phyloP scores from a whole-genome alignment of 768 basidiomycete genomes.

The Mycena chlorophos region DNA sequence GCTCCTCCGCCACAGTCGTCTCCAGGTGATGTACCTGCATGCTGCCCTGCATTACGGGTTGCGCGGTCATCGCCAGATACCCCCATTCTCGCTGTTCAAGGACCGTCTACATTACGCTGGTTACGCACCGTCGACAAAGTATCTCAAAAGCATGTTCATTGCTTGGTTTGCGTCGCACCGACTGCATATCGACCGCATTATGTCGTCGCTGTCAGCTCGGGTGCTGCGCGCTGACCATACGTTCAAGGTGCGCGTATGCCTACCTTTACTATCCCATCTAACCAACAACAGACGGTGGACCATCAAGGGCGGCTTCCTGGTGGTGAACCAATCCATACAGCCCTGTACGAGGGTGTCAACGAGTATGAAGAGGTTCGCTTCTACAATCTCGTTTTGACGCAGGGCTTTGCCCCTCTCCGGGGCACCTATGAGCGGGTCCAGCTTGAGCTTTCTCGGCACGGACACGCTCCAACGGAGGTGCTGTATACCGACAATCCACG shows the following conservation, averaged over 20 bases:
- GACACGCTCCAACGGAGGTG: constrained; percentile 9
- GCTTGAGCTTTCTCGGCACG: constrained; percentile 8
- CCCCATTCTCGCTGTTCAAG: constrained; percentile 14
- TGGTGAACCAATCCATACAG: constrained; percentile 16
- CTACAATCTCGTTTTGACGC: constrained; percentile 13
- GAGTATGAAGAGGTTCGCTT: constrained; percentile 16
- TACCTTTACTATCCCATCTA: not conserved
- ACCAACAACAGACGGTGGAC: constrained; percentile 10
- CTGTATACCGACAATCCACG: constrained; percentile 21
- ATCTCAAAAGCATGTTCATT: constrained; percentile 17
- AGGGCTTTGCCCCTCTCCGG: constrained; percentile 11
- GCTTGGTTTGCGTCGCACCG: constrained; percentile 15
- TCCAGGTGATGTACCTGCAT: constrained; percentile 20
- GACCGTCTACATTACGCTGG: constrained; percentile 13
- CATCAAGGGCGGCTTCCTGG: constrained; percentile 20
- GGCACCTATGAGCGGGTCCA: constrained; percentile 12
- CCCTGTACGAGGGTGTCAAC: constrained; percentile 13
- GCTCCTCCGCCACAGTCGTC: constrained; percentile 10
- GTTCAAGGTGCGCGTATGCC: constrained; percentile 14
- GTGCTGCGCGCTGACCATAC: constrained; percentile 21
- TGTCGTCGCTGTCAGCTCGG: constrained; percentile 12
- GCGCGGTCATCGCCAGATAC: constrained; percentile 5
- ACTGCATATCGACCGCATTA: constrained; percentile 16
- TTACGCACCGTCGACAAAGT: constrained; percentile 14
- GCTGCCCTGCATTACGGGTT: constrained; percentile 12